A percentile compares a stretch with the other conserved stretches of the same genome.
phyloP scores from a whole-genome alignment of 768 basidiomycete genomes.

The Solioccasus polychromus region DNA sequence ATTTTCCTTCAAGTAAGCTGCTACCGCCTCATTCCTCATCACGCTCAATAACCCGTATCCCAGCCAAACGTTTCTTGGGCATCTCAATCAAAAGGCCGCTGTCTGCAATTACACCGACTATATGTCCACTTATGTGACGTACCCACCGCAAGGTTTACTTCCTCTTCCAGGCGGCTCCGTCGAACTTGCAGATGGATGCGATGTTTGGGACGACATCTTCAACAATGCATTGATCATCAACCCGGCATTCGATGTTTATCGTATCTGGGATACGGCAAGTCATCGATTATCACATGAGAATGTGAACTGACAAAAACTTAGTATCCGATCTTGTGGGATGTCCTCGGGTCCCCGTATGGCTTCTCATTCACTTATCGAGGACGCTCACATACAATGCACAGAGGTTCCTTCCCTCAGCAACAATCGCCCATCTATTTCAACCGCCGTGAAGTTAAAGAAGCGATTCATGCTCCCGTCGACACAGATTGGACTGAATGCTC shows the following conservation, averaged over 20 bases:
- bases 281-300: too few relatives aligned
- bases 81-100: slow-evolving; percentile 51
- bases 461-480: slow-evolving; percentile 65
- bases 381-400: slow-evolving; percentile 21
- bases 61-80: slow-evolving; percentile 59
- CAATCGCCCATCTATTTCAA: slow-evolving; percentile 73
- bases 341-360: slow-evolving; percentile 74
- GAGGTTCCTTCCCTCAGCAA: slow-evolving; percentile 51
- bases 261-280: slow-evolving; percentile 66
- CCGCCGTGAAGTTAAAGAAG: slow-evolving; percentile 56
- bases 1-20: slow-evolving; percentile 68
- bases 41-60: too few relatives aligned
- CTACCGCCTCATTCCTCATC: not conserved
- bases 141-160: slow-evolving; percentile 62
- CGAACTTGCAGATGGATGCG: slow-evolving; percentile 49
- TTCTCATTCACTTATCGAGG: too few relatives aligned
- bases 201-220: slow-evolving; percentile 67
- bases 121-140: slow-evolving; percentile 57
- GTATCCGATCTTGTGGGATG: slow-evolving; percentile 73
- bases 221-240: slow-evolving; percentile 59
- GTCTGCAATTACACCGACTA: slow-evolving; percentile 67
- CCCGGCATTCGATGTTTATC: slow-evolving; percentile 75
- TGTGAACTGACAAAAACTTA: slow-evolving; percentile 10
- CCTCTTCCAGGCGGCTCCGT: slow-evolving; percentile 62
- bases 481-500: slow-evolving; percentile 67